Percentiles rank a stretch among this genome's conserved stretches.
phyloP scores from a whole-genome alignment of 805 yeast species.

The Candida nemodendra region DNA sequence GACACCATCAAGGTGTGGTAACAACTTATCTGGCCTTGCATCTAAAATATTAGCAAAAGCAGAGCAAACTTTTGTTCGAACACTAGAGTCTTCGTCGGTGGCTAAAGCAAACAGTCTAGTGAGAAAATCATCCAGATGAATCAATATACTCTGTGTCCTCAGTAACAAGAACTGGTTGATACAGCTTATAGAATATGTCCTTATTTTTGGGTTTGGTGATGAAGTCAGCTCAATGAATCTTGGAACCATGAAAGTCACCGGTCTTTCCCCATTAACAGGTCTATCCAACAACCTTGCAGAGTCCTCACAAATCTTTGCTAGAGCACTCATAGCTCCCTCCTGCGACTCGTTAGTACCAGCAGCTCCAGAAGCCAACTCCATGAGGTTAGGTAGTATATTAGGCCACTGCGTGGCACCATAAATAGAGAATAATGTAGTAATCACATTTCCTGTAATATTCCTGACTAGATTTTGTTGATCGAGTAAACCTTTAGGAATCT shows the following conservation, averaged over 20 bases:
- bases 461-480: constrained; percentile 63
- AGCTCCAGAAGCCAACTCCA: constrained; percentile 54
- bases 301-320: constrained; percentile 90
- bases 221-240: constrained; percentile 54
- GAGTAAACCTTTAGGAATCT: constrained; percentile 47
- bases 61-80: constrained; percentile 72
- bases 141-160: constrained; percentile 62
- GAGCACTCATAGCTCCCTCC: constrained; percentile 79
- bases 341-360: constrained; percentile 45
- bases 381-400: constrained; percentile 61
- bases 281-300: constrained; percentile 62
- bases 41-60: constrained; percentile 73
- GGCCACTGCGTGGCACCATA: constrained; percentile 75
- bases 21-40: constrained; percentile 73
- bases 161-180: constrained; percentile 73
- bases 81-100: constrained; percentile 51
- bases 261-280: constrained; percentile 63
- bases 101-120: constrained; percentile 69
- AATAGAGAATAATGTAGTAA: constrained; percentile 73
- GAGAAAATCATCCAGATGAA: constrained; percentile 66
- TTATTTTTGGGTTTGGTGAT: constrained; percentile 45
- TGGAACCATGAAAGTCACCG: constrained; percentile 66
- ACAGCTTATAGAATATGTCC: constrained; percentile 66
- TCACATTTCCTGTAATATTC: constrained; percentile 87
- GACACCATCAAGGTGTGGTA: constrained; percentile 83